Conservation (phyloP, 2,329 filamentous ascomycete genomes). For the Fusarium dimerum region DNA sequence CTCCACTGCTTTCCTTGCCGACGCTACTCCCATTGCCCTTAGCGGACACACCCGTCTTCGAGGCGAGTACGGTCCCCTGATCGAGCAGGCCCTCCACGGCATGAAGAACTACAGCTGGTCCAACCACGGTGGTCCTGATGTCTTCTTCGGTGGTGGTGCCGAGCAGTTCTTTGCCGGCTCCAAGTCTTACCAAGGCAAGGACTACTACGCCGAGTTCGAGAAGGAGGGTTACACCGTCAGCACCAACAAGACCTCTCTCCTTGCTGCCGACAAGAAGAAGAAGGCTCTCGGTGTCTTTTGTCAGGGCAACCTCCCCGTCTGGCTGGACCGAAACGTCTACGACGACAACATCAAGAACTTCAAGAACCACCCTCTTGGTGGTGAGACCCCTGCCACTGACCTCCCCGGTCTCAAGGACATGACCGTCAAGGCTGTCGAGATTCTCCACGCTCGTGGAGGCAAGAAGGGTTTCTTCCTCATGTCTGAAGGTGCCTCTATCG, state of each 20-base stretch:
- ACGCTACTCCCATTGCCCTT: conserved; percentile 79
- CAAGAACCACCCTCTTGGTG: conserved; percentile 69
- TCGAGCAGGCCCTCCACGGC: conserved; percentile 76
- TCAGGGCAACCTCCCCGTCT: conserved; percentile 74
- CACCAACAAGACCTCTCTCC: conserved; percentile 72
- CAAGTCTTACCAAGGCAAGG: conserved; percentile 66
- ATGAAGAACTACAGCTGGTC: conserved; percentile 82
- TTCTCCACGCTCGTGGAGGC: conserved; percentile 66
- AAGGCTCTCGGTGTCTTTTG: conserved; percentile 79
- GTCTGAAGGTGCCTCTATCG: conserved; percentile 81
- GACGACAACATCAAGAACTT: conserved; percentile 65
- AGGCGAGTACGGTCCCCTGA: conserved; percentile 67
- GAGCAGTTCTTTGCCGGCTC: conserved; percentile 74
- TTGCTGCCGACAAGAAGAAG: conserved; percentile 55
- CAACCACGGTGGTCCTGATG: conserved; percentile 71
- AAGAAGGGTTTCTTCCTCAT: conserved; percentile 84
- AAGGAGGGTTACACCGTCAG: conserved; percentile 72
- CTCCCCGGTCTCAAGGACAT: conserved; percentile 86
- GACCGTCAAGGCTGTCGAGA: conserved; percentile 83
- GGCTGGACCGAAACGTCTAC: conserved; percentile 85
- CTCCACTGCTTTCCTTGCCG: conserved; percentile 78
- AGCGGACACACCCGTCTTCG: conserved; percentile 73
- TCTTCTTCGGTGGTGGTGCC: conserved; percentile 79
- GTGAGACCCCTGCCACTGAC: conserved; percentile 64
- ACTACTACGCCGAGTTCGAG: conserved; percentile 78